These are phyloP conservation scores for Vigna hirtella DNA, from an alignment of 306 rosid species.

Conservation along the genomic window DNA sequence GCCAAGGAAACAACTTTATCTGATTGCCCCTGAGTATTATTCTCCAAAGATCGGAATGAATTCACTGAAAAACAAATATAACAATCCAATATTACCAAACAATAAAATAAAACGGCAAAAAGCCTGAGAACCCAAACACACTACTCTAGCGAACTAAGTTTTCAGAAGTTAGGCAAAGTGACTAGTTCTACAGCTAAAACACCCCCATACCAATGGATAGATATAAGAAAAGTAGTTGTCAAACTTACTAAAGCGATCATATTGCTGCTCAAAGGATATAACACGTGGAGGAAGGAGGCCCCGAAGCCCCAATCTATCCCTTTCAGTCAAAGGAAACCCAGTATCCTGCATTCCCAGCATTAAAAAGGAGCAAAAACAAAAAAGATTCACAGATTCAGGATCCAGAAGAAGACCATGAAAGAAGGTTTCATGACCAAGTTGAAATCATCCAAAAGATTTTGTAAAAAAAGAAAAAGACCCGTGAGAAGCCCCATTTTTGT, in stretches of 20 bases:
- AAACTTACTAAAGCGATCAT: slow-evolving; percentile 90
- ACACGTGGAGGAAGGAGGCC: slow-evolving; percentile 99
- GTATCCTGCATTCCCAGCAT: slow-evolving; percentile 77
- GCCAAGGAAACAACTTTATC: slow-evolving; percentile 75
- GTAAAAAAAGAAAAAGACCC: slow-evolving; percentile 20
- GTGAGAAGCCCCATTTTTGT: slow-evolving; percentile 27
- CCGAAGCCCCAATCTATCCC: slow-evolving; percentile 96
- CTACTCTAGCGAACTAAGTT: neutral
- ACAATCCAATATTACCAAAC: slow-evolving; percentile 16
- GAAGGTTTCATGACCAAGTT: slow-evolving; percentile 19
- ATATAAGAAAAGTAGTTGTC: slow-evolving; percentile 32
- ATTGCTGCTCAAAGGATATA: slow-evolving; percentile 94
- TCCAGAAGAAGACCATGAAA: slow-evolving; percentile 22
- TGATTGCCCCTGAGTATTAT: slow-evolving; percentile 83
- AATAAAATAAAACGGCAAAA: slow-evolving; percentile 12
- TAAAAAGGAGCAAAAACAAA: neutral
- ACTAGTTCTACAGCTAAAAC: neutral
- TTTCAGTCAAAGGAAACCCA: slow-evolving; percentile 92
- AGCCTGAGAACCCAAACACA: slow-evolving; percentile 31
- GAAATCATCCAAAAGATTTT: slow-evolving; percentile 31
- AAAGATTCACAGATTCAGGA: neutral
- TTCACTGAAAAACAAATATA: slow-evolving; percentile 63
- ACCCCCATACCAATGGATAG: neutral
- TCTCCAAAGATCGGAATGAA: slow-evolving; percentile 92
- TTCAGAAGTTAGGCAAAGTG: slow-evolving; percentile 24